These are phyloP conservation scores for Dictyostelium firmibasis DNA, from an alignment of 78 protist species.

Conservation along the genomic window DNA sequence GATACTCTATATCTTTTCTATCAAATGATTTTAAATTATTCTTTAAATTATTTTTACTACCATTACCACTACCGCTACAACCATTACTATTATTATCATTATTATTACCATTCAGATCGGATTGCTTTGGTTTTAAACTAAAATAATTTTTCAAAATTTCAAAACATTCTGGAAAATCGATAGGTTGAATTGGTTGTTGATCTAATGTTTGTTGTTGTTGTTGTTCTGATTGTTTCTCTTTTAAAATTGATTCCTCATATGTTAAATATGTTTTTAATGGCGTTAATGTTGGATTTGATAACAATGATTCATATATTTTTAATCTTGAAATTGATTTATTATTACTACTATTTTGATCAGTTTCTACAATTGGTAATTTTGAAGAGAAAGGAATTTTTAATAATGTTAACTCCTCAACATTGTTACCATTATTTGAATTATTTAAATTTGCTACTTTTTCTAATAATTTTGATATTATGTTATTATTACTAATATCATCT, in stretches of 20 bases:
- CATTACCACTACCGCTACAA: neutral
- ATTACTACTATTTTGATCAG: neutral
- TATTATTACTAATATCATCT: neutral
- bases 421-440: neutral
- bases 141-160: slow-evolving; percentile 25
- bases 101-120: neutral
- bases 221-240: neutral
- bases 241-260: slow-evolving; percentile 7
- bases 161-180: slow-evolving; percentile 34
- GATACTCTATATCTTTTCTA: slow-evolving; percentile 3
- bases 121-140: slow-evolving; percentile 1
- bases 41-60: neutral
- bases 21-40: neutral
- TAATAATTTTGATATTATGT: slow-evolving; percentile 12
- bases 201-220: neutral
- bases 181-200: neutral
- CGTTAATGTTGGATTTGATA: slow-evolving; percentile 34
- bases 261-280: slow-evolving; percentile 11
- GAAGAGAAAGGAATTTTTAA: slow-evolving; percentile 23
- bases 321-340: slow-evolving; percentile 11
- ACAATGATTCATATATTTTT: slow-evolving; percentile 25
- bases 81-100: neutral
- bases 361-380: neutral
- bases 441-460: slow-evolving; percentile 38
- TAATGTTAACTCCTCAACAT: neutral